A percentile compares a stretch with the other conserved stretches of the same genome.
Conservation (phyloP, 1,139 yeast genomes). For the Suhomyces guaymorum region DNA sequence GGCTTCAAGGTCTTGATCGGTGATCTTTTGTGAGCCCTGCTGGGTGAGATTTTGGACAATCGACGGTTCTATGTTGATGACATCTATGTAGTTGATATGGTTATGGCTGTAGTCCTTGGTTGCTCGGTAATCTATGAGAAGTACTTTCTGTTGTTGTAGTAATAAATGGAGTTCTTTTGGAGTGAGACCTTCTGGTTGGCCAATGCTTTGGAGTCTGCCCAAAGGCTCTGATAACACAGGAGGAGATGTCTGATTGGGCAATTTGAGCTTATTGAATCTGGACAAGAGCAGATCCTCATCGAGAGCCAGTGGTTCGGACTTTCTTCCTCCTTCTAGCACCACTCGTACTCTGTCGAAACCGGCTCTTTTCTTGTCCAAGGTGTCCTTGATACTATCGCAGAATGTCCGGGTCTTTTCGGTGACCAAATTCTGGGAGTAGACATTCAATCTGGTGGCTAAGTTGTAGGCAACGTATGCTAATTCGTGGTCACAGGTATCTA, state of each 20-base stretch:
- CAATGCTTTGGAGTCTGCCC: background rate
- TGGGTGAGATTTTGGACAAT: conserved; percentile 29
- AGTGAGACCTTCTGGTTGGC: conserved; percentile 24
- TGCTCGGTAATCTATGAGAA: conserved; percentile 68
- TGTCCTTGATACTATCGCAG: conserved; percentile 20
- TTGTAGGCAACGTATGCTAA: conserved; percentile 34
- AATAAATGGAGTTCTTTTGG: conserved; percentile 27
- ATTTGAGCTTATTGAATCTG: conserved; percentile 16
- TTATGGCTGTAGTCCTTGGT: conserved; percentile 56
- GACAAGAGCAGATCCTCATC: conserved; percentile 18
- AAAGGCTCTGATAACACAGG: conserved; percentile 13
- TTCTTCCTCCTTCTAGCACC: background rate
- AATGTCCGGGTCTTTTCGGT: conserved; percentile 23
- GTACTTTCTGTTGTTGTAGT: conserved; percentile 22
- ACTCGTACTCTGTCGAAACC: conserved; percentile 12
- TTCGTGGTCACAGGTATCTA: conserved; percentile 44
- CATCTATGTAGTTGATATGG: conserved; percentile 57
- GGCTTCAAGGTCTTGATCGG: conserved; percentile 62
- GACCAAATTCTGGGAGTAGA: conserved; percentile 17
- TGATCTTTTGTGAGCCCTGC: conserved; percentile 34
- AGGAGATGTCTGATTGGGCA: conserved; percentile 1
- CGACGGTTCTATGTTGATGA: conserved; percentile 74
- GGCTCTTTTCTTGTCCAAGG: conserved; percentile 23
- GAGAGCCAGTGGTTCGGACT: background rate
- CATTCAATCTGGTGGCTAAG: conserved; percentile 19